Percentiles rank a stretch among this genome's conserved stretches.
Conservation (phyloP, 768 basidiomycete genomes). For the Pleurotus tuoliensis region DNA sequence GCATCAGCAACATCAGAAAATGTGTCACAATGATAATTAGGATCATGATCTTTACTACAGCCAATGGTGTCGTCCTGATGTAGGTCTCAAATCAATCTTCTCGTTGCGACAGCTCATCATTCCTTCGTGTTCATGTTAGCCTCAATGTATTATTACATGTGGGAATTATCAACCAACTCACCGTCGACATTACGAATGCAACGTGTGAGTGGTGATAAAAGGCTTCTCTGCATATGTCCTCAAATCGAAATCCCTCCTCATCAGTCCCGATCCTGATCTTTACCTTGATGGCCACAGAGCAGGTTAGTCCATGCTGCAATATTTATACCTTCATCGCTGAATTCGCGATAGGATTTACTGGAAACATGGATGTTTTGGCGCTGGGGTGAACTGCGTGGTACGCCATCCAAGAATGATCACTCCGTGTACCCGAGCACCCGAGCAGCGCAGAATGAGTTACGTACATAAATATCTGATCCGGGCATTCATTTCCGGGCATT, state of each 20-base stretch:
- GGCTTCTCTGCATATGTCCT: neutral
- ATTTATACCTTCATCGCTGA: neutral
- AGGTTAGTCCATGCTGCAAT: neutral
- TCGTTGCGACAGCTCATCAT: no score
- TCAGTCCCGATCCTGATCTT: neutral
- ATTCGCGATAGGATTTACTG: constrained; percentile 14
- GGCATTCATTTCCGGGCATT: no score
- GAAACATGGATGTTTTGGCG: constrained; percentile 9
- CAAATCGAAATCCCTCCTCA: neutral
- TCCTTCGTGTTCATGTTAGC: neutral
- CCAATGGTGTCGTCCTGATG: neutral
- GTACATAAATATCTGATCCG: no score
- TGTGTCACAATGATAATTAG: neutral
- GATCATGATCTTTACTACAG: neutral
- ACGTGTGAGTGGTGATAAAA: neutral
- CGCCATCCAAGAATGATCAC: no score
- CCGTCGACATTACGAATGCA: neutral
- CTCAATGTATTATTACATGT: neutral
- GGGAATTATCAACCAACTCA: neutral
- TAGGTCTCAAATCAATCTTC: neutral
- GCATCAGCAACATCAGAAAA: neutral
- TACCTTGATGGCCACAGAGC: neutral
- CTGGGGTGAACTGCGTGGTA: no score
- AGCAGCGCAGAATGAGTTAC: no score
- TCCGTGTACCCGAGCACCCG: no score